Base-by-base conservation (phyloP, 306 rosid species). In the Canavalia ensiformis region DNA sequence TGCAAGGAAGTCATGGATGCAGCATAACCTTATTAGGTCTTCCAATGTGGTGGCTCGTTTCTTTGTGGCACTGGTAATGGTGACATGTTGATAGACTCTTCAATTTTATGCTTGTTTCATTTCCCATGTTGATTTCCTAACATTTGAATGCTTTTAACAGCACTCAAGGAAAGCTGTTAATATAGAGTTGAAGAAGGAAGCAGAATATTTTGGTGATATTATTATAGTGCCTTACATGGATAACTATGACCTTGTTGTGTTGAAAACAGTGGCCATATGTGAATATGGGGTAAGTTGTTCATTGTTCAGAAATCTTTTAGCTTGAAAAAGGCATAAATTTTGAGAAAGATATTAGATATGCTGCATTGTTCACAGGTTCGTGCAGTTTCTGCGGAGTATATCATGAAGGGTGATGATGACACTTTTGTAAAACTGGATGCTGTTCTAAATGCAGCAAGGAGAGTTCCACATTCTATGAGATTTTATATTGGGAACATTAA, bases 381-480 rank as follows among this genome's bases (percentile, higher is more conserved):
- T 80, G 82, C 88, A 5, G 83, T 87, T 71, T 80, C 97, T 60
- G 97, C 97, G 0, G 88, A 88, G 75, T 87, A 91, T 74, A 80
- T 95, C 81, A 95, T 95, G 99, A 95, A 95, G 87, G 96, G 99
- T 7, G 99, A 95, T 41, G 99, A 95, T 85, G 99, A 95, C 80
- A 95, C 97, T n/a, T 95, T 93, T 85, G 92, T 95, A 44, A 88
- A 79, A 83, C 92, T 93, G 8, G 97, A 92, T 78, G 90, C 90
- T 33, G 84, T 92, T 64, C 34, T 95, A 51, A 4, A 78, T 10
- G 85, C 79, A 83, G 91, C 89, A 55, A 79, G 87, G 83, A 83
- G 58, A 13, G 76, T 89, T 68, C 92, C 91, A 0, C 60, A 39
- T 69, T 87, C 74, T 7, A 85, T 57, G 84, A 92, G 96, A 85